Conservation (phyloP, 2,329 filamentous ascomycete species). For the Alternaria incomplexa region DNA sequence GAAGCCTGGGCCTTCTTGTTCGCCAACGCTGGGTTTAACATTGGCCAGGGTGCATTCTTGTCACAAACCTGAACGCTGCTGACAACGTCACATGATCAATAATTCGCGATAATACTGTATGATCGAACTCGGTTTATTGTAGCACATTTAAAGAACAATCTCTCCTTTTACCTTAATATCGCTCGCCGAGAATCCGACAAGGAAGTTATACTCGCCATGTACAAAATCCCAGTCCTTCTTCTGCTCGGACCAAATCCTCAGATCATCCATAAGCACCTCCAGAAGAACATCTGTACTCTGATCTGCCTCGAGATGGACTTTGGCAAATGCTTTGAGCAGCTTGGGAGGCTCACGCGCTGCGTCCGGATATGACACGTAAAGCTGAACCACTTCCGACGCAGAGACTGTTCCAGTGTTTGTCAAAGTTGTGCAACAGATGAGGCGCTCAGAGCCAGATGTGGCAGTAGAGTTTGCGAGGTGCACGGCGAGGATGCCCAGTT, state of each 20-base stretch:
- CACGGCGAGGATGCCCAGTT: neutral
- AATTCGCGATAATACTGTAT: neutral
- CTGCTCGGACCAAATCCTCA: conserved; percentile 5
- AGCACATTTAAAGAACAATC: neutral
- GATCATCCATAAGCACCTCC: conserved; percentile 1
- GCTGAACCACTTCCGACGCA: neutral
- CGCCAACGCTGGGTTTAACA: conserved; percentile 5
- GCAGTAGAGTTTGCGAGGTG: neutral
- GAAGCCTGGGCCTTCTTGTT: neutral
- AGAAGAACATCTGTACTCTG: neutral
- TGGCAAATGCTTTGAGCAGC: neutral
- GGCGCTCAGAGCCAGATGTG: neutral
- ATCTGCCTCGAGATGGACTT: neutral
- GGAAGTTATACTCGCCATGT: conserved; percentile 4
- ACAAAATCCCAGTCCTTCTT: conserved; percentile 4
- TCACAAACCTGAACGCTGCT: neutral
- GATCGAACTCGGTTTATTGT: neutral
- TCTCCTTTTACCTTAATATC: neutral
- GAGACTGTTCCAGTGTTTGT: neutral
- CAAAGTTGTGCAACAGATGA: neutral
- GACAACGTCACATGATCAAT: neutral
- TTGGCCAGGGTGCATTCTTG: conserved; percentile 1
- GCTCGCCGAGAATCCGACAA: neutral
- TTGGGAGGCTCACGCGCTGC: neutral
- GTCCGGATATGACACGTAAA: neutral